Evolutionary conservation across 1,284 basidiomycete species (phyloP), one percentile per base, ranked within the genome.

Genomic region (Cerioporus squamosus): DNA sequence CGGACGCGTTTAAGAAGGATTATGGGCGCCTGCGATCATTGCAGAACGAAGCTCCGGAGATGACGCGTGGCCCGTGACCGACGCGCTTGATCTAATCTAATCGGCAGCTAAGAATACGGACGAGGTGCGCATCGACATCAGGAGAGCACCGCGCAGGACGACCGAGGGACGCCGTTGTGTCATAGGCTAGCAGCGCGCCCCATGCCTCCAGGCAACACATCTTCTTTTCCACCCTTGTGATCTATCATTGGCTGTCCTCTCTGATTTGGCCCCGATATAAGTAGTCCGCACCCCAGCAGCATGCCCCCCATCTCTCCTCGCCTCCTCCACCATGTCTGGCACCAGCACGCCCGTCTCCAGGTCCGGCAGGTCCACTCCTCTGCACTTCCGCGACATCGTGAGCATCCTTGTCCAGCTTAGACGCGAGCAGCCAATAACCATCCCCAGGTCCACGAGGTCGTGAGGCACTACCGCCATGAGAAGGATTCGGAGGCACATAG

Each of bases 401-500:
- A 59, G 64, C 63, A 23, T 26, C 3, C 40, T 23, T 24, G 22
- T 45, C 20, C 36, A 17, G 20, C 9, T 42, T 18, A 53, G 24
- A 45, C 40, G 53, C 26, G 48, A 12, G 12, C 38, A 43, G n/a
- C 29, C 5, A 49, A 53, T 79, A 53, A 75, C 77, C 48, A 74
- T 67, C 12, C 15, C 5, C 57, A 69, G 68, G 61, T 68, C 23
- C 62, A 72, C 56, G 73, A 76, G 56, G 74, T 79, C 56, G 77
- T 76, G 52, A 74, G 70, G 59, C 65, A 71, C 36, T 68, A 80
- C 74, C 86, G 79, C 65, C 82, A 88, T 62, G 93, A 95, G 70
- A 83, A 86, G 59, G 86, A 93, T 53, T 93, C 91, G 1, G 91
- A 93, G 73, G 94, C 94, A 2, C 93, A 95, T 75, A 85, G 86